Evolutionary conservation across 2,329 filamentous ascomycete genomes (phyloP), one percentile per base, ranked within the genome.

Genomic region (Sclerotinia spermophila): DNA sequence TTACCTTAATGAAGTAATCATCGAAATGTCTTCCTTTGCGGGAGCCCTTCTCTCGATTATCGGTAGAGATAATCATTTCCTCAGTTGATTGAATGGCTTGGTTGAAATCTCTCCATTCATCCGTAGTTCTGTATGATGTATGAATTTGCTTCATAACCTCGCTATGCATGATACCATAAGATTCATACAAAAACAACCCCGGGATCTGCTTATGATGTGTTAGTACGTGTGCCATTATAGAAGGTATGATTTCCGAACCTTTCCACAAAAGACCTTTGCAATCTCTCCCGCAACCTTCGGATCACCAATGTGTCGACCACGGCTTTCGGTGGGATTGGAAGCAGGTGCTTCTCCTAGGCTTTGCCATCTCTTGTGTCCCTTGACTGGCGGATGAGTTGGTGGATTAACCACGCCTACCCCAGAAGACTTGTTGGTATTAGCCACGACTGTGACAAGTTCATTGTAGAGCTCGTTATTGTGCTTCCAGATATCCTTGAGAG

Each of bases 101-200:
- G 77, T 97, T 94, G 78, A 94, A 95, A 7, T 87, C 86, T 59
- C 90, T 86, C 92, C 93, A 97, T 66, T 91, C 86, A 35, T 89
- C 88, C 75, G 92, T 86, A 10, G 86, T 87, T 71, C 89, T 86
- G 73, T 92, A 88, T 24, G 90, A 85, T 38, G 89, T 85, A 45
- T 89, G 87, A 48, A 96, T 83, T 73, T 97, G 93, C 74, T 91
- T 89, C 61, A 91, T 89, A 84, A 97, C 92, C 74, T 93, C 85
- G 75, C 96, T 93, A 80, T 96, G 97, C 78, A 95, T 95, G 67
- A 92, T 91, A 48, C 92, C 92, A 79, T 97, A 99, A 76, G 97
- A 92, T 81, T 97, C 92, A 79, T 99, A 99, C 65, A 91, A 85
- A 78, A 92, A 91, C 81, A 98, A 96, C 0, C 89, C 89, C 72